A percentile compares a stretch with the other conserved stretches of the same genome.
Evolutionary conservation across 2,329 filamentous ascomycete species (phyloP).

Genomic region (Emergomyces orientalis): DNA sequence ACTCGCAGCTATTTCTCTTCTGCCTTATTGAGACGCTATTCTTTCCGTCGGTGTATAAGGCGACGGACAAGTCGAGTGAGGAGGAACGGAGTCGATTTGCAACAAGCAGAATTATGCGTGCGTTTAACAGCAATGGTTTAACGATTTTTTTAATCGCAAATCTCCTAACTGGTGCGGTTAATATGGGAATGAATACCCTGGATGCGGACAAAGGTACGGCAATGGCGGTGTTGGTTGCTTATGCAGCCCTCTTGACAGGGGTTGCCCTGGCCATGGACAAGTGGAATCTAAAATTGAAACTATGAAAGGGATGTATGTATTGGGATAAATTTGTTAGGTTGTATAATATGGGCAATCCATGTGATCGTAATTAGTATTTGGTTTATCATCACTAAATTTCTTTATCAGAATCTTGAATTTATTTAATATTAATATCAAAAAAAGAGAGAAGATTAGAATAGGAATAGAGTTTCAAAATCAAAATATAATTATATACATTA

Average conservation of each 20-base stretch:
- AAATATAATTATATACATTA: too few species aligned
- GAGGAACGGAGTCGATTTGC: conserved; percentile 55
- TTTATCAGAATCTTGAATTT: too few species aligned
- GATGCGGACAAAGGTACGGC: conserved; percentile 55
- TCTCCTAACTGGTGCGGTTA: conserved; percentile 77
- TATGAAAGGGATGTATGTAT: conserved; percentile 11
- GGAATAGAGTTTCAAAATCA: too few species aligned
- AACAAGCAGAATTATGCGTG: conserved; percentile 70
- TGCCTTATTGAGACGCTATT: conserved; percentile 67
- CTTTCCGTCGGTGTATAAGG: conserved; percentile 63
- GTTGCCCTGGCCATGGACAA: conserved; percentile 46
- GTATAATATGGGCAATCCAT: background rate
- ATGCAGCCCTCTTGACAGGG: conserved; percentile 57
- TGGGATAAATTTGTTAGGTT: background rate
- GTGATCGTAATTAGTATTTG: background rate
- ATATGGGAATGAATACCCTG: conserved; percentile 75
- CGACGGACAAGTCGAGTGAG: conserved; percentile 47
- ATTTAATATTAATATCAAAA: too few species aligned
- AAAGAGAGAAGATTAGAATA: too few species aligned
- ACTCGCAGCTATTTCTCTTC: conserved; percentile 68
- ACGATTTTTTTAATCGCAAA: conserved; percentile 81
- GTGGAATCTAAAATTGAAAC: conserved; percentile 26
- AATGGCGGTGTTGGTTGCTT: conserved; percentile 66
- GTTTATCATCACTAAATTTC: too few species aligned
- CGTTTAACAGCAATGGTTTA: conserved; percentile 83